Conservation (phyloP, 345 rosid genomes). For the Populus alba region DNA sequence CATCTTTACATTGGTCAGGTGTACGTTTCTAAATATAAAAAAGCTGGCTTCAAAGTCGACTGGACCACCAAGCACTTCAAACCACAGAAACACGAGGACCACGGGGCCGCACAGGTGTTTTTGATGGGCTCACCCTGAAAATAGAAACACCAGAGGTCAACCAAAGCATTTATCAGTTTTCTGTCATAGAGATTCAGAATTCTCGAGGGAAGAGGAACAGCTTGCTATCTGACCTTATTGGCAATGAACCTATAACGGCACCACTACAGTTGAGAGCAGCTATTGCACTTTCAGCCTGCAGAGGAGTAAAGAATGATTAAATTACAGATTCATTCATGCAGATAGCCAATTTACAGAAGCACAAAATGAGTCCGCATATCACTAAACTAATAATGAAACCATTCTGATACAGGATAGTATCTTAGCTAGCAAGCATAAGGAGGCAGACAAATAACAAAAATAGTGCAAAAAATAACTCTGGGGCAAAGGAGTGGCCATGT, state of each 20-base stretch:
- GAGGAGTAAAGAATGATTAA: neutral
- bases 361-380: neutral
- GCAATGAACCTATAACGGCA: conserved; percentile 69
- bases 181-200: neutral
- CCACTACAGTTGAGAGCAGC: conserved; percentile 94
- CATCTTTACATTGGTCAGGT: neutral
- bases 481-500: too few species aligned
- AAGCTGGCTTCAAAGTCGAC: neutral
- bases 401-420: neutral
- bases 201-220: neutral
- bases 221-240: conserved; percentile 58
- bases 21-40: conserved; percentile 13
- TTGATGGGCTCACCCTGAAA: conserved; percentile 97
- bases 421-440: neutral
- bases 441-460: neutral
- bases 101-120: conserved; percentile 96
- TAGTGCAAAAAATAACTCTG: neutral
- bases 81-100: conserved; percentile 33
- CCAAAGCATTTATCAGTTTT: neutral
- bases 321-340: neutral
- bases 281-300: conserved; percentile 98
- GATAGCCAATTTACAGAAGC: neutral
- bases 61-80: neutral
- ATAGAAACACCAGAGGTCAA: neutral
- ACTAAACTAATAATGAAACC: neutral